Evolutionary conservation across 768 basidiomycete species (phyloP).

Genomic region (Auricularia heimuer): DNA sequence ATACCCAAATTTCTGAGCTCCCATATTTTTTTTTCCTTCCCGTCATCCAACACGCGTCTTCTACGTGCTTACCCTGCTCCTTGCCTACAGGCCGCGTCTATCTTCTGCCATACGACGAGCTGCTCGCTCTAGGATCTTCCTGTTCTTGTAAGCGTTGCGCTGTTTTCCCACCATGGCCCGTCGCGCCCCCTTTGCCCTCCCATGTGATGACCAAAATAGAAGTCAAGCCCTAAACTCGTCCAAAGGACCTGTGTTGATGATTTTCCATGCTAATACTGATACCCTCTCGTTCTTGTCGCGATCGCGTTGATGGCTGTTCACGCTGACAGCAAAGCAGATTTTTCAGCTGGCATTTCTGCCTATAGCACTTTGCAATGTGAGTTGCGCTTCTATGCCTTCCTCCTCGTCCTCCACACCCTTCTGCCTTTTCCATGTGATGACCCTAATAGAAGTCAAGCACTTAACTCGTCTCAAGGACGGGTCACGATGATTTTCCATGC

Average conservation of each 20-base stretch:
- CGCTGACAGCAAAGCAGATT: background rate
- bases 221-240: slow-evolving; percentile 85
- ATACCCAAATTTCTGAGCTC: slow-evolving; percentile 93
- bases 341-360: too few species aligned
- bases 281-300: background rate
- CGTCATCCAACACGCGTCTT: too few species aligned
- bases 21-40: slow-evolving; percentile 10
- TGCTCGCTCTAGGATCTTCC: too few species aligned
- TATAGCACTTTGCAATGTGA: too few species aligned
- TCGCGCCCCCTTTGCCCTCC: background rate
- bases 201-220: slow-evolving; percentile 55
- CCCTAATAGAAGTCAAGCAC: slow-evolving; percentile 87
- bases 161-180: background rate
- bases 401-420: slow-evolving; percentile 4
- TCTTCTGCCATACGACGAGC: too few species aligned
- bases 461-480: slow-evolving; percentile 65
- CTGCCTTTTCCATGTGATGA: slow-evolving; percentile 39
- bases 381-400: too few species aligned
- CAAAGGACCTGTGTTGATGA: slow-evolving; percentile 66
- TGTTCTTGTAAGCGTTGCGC: too few species aligned
- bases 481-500: slow-evolving; percentile 76
- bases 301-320: background rate
- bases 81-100: too few species aligned
- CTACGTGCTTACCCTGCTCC: too few species aligned
- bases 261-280: slow-evolving; percentile 87